phyloP scores from a whole-genome alignment of 2,329 filamentous ascomycete species.

The Diaporthe sp. region DNA sequence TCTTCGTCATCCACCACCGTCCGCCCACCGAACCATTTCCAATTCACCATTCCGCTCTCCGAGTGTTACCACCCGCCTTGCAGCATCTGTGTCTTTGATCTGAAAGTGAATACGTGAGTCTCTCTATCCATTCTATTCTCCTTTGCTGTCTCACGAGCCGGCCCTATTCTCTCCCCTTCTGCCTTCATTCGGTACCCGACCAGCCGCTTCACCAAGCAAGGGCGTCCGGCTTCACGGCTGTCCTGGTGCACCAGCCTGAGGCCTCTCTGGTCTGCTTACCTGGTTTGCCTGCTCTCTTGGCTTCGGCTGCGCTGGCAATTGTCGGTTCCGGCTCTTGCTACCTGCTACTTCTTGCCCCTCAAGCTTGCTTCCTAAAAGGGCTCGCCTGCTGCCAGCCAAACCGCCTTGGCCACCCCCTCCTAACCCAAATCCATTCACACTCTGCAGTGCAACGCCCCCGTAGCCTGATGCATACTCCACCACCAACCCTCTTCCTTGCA shows the following conservation, averaged over 20 bases:
- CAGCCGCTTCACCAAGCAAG: conserved; percentile 11
- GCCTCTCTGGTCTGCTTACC: background rate
- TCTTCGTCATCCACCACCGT: conserved; percentile 26
- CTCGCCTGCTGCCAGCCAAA: background rate
- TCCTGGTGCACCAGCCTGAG: background rate
- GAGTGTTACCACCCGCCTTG: background rate
- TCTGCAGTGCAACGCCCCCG: conserved; percentile 18
- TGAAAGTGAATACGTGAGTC: conserved; percentile 33
- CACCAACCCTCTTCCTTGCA: conserved; percentile 24
- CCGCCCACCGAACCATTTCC: conserved; percentile 7
- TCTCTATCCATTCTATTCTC: background rate
- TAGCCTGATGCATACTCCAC: conserved; percentile 6
- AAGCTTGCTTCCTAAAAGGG: conserved; percentile 17
- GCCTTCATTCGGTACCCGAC: background rate
- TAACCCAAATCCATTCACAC: conserved; percentile 6
- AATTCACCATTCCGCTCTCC: background rate
- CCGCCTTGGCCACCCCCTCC: conserved; percentile 4
- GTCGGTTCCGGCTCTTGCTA: conserved; percentile 15
- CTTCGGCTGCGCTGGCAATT: conserved; percentile 10
- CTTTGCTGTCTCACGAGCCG: too few relatives aligned
- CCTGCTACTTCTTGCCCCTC: background rate
- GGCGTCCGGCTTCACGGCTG: conserved; percentile 11
- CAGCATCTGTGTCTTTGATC: background rate
- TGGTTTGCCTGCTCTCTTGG: background rate
- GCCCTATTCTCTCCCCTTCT: background rate